A percentile compares a stretch with the other conserved stretches of the same genome.
Evolutionary conservation across 2,329 filamentous ascomycete species (phyloP).

Genomic region (Sporothrix protearum): DNA sequence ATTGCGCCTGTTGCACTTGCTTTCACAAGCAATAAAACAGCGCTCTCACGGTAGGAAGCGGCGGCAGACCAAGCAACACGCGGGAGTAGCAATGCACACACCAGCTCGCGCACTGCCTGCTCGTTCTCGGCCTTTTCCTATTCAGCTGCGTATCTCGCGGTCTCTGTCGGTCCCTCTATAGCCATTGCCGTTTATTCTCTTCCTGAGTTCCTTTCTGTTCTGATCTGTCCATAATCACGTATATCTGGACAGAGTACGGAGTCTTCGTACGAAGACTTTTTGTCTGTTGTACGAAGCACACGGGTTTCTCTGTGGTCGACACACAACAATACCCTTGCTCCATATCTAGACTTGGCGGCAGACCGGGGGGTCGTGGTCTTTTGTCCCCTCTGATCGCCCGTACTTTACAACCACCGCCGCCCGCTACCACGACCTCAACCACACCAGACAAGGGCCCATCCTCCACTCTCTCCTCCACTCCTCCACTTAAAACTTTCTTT

Average conservation of each 20-base stretch:
- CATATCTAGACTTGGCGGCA: conserved; percentile 26
- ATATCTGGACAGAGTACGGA: conserved; percentile 8
- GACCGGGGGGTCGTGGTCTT: conserved; percentile 26
- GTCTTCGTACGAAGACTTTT: background rate
- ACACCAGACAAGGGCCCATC: conserved; percentile 17
- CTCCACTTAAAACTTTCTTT: conserved; percentile 27
- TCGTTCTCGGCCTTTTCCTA: conserved; percentile 3
- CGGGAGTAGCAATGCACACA: conserved; percentile 1
- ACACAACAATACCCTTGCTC: conserved; percentile 26
- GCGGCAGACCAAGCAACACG: conserved; percentile 4
- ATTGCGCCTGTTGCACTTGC: background rate
- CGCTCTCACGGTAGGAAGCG: background rate
- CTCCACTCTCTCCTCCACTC: conserved; percentile 22
- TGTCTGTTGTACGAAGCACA: conserved; percentile 24
- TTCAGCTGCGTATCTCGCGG: background rate
- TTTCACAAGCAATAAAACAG: background rate
- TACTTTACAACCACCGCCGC: conserved; percentile 24
- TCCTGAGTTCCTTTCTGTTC: background rate
- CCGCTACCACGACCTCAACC: conserved; percentile 21
- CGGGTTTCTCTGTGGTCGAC: conserved; percentile 15
- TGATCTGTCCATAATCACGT: background rate
- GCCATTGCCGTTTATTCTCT: background rate
- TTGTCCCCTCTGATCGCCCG: conserved; percentile 28
- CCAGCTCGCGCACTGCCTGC: background rate
- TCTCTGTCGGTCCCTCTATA: background rate